Evolutionary conservation across 179 eudicot genomes (phyloP).

Genomic region (Silene noctiflora): DNA sequence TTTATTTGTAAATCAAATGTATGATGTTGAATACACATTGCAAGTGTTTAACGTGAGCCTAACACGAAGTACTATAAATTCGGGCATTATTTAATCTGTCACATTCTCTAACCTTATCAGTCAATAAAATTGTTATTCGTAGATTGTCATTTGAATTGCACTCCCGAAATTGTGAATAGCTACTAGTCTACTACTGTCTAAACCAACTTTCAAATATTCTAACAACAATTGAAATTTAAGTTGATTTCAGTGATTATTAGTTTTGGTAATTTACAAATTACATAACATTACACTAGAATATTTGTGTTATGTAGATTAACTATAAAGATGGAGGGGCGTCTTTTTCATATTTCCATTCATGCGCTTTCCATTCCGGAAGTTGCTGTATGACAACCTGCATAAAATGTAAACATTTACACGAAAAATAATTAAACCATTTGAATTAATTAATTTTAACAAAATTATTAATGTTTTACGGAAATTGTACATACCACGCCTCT

Average conservation of each 20-base stretch:
- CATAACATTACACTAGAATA: neutral
- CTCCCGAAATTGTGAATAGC: too few relatives aligned
- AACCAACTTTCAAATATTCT: neutral
- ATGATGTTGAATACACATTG: too few relatives aligned
- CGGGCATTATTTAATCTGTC: too few relatives aligned
- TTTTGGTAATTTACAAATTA: conserved; percentile 17
- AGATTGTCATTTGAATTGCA: too few relatives aligned
- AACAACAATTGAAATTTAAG: neutral
- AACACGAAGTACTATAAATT: too few relatives aligned
- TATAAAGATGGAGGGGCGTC: conserved; percentile 36
- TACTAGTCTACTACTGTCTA: too few relatives aligned
- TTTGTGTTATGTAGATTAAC: neutral
- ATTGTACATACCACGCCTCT: conserved; percentile 60
- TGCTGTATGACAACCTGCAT: conserved; percentile 76
- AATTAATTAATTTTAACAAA: neutral
- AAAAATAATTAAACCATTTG: too few relatives aligned
- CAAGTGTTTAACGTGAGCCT: too few relatives aligned
- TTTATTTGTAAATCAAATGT: too few relatives aligned
- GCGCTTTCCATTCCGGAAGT: conserved; percentile 92
- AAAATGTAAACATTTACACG: too few relatives aligned
- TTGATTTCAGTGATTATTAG: neutral
- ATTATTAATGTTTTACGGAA: neutral
- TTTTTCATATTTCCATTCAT: conserved; percentile 63
- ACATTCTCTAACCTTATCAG: too few relatives aligned
- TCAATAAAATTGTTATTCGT: too few relatives aligned